These are phyloP conservation scores for Termitomyces sp. DNA, from an alignment of 768 basidiomycete genomes.

Conservation along the genomic window DNA sequence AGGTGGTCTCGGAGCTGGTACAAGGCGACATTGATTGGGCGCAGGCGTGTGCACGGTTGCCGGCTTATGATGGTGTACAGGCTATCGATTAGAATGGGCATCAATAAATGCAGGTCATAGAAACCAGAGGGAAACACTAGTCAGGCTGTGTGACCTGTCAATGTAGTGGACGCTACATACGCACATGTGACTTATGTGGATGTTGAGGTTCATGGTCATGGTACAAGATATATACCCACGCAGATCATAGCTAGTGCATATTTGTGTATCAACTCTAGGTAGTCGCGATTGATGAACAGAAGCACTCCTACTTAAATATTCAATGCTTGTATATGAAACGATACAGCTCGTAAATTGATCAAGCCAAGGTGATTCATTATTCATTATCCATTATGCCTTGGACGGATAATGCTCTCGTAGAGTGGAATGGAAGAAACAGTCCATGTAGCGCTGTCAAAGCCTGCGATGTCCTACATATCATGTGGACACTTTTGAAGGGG, in stretches of 20 bases:
- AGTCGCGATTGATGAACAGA: not conserved
- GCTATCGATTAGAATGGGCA: constrained; percentile 47
- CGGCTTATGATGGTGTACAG: constrained; percentile 85
- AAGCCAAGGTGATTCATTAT: not conserved
- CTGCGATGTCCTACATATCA: too few relatives aligned
- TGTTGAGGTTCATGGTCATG: not conserved
- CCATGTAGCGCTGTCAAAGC: too few relatives aligned
- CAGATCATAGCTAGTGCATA: not conserved
- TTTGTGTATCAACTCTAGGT: too few relatives aligned
- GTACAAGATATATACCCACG: not conserved
- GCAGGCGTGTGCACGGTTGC: constrained; percentile 63
- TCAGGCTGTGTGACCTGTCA: not conserved
- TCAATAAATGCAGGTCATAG: not conserved
- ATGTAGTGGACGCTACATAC: not conserved
- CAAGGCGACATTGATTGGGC: constrained; percentile 73
- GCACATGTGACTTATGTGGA: not conserved
- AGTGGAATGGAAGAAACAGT: constrained; percentile 19
- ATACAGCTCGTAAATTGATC: not conserved
- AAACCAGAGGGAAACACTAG: not conserved
- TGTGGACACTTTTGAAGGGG: too few relatives aligned
- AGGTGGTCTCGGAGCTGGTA: constrained; percentile 72
- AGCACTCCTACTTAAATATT: constrained; percentile 6
- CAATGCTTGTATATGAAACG: not conserved
- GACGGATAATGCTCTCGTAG: constrained; percentile 15
- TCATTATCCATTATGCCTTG: constrained; percentile 7